A percentile compares a stretch with the other conserved stretches of the same genome.
phyloP scores from a whole-genome alignment of 2,329 filamentous ascomycete genomes.

The Didymella keratinophila region DNA sequence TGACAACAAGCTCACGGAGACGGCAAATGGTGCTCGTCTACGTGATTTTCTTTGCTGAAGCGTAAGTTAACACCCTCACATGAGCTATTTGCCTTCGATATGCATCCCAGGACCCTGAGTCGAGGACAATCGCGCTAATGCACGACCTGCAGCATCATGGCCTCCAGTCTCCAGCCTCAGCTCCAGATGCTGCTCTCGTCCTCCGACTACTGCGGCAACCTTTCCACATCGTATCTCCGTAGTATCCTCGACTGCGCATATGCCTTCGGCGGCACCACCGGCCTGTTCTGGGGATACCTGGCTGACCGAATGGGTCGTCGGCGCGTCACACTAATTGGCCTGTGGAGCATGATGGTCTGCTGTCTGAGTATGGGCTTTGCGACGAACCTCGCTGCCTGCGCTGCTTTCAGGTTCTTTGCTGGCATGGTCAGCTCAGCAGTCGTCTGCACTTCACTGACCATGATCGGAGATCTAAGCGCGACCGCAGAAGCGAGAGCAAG shows the following conservation, averaged over 20 bases:
- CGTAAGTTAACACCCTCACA: slow-evolving; percentile 38
- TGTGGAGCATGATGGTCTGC: slow-evolving; percentile 55
- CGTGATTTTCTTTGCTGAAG: slow-evolving; percentile 58
- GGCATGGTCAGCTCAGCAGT: slow-evolving; percentile 56
- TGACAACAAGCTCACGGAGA: slow-evolving; percentile 27
- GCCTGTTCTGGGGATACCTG: slow-evolving; percentile 56
- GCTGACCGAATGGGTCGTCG: slow-evolving; percentile 55
- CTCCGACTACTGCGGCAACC: slow-evolving; percentile 54
- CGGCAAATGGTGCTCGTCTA: slow-evolving; percentile 55
- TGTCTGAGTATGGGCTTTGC: slow-evolving; percentile 59
- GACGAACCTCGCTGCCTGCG: slow-evolving; percentile 53
- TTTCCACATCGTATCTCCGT: slow-evolving; percentile 56
- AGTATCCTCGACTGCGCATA: slow-evolving; percentile 60
- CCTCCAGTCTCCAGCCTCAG: slow-evolving; percentile 58
- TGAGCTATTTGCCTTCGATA: slow-evolving; percentile 3
- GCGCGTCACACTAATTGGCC: slow-evolving; percentile 55
- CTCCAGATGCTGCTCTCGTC: slow-evolving; percentile 56
- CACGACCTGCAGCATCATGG: slow-evolving; percentile 52
- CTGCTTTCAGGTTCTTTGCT: slow-evolving; percentile 54
- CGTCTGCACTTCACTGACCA: slow-evolving; percentile 55
- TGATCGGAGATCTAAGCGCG: slow-evolving; percentile 56
- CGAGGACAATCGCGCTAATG: slow-evolving; percentile 23
- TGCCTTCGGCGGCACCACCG: slow-evolving; percentile 56
- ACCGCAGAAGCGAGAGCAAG: slow-evolving; percentile 49
- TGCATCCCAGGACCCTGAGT: slow-evolving; percentile 12